Evolutionary conservation across 1,139 yeast genomes (phyloP).

Genomic region (Lodderomyces parapsilosis): DNA sequence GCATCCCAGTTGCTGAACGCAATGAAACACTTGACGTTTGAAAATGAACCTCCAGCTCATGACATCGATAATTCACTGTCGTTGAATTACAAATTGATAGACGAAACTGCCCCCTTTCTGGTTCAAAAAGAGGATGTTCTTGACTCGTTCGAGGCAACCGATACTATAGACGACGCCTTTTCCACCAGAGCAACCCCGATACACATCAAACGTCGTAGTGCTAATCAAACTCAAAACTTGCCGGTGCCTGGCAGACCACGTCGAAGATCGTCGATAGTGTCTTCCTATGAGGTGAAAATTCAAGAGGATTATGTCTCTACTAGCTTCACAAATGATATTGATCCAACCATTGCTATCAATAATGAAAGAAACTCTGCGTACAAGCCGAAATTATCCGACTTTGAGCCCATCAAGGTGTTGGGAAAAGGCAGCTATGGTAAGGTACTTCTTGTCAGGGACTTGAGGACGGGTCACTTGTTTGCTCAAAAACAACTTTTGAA

Average conservation of each 20-base stretch:
- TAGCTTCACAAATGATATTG: slow-evolving; percentile 17
- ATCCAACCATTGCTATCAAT: slow-evolving; percentile 3
- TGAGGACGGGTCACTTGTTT: slow-evolving; percentile 62
- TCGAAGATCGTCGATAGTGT: slow-evolving; percentile 18
- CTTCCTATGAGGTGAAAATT: slow-evolving; percentile 17
- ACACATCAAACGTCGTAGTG: slow-evolving; percentile 6
- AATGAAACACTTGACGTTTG: neutral
- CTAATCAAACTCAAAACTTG: neutral
- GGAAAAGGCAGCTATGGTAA: slow-evolving; percentile 94
- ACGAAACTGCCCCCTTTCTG: neutral
- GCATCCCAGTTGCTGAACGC: slow-evolving; percentile 1
- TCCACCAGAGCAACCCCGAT: slow-evolving; percentile 12
- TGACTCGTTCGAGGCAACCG: slow-evolving; percentile 7
- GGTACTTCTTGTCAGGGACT: slow-evolving; percentile 74
- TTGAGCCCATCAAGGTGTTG: slow-evolving; percentile 74
- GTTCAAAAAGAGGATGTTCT: slow-evolving; percentile 8
- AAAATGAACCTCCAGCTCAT: neutral
- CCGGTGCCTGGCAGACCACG: slow-evolving; percentile 10
- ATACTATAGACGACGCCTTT: slow-evolving; percentile 6
- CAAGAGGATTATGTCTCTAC: slow-evolving; percentile 14
- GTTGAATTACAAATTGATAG: slow-evolving; percentile 13
- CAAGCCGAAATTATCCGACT: slow-evolving; percentile 52
- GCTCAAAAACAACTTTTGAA: slow-evolving; percentile 90
- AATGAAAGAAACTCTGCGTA: slow-evolving; percentile 10
- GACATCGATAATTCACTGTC: neutral